Conservation (phyloP, 208 protist genomes). For the Naegleria lovaniensis region DNA sequence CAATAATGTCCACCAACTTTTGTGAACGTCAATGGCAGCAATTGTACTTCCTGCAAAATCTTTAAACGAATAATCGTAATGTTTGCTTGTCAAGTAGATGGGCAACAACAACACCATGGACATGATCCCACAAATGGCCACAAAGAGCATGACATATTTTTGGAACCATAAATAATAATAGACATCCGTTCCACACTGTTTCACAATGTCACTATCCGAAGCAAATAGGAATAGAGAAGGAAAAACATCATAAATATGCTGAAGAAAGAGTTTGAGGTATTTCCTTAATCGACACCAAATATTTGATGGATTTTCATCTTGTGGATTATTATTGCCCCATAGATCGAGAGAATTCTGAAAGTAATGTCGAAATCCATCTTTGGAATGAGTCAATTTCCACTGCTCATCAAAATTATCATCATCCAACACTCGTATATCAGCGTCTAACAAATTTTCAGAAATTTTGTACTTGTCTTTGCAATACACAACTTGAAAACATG, state of each 20-base stretch:
- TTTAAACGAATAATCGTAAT: not conserved
- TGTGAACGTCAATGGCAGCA: not conserved
- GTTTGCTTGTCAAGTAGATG: not conserved
- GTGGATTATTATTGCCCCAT: no score
- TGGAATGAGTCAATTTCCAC: no score
- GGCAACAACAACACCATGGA: not conserved
- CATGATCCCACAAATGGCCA: not conserved
- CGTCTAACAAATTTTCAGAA: no score
- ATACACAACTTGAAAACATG: not conserved
- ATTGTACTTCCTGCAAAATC: slow-evolving; percentile 1
- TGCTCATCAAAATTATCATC: no score
- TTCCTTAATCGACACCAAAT: no score
- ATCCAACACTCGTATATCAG: no score
- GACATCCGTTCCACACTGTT: slow-evolving; percentile 6
- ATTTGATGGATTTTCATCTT: no score
- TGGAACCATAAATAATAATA: slow-evolving; percentile 23
- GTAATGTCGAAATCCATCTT: no score
- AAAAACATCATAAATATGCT: no score
- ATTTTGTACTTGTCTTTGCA: no score
- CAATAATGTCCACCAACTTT: not conserved
- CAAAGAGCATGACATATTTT: slow-evolving; percentile 6
- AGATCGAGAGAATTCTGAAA: no score
- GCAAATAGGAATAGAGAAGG: not conserved
- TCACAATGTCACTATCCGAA: not conserved
- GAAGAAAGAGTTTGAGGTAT: no score